A percentile compares a stretch with the other conserved stretches of the same genome.
These are phyloP conservation scores for Pseudozyma thailandica DNA, from an alignment of 1,284 basidiomycete genomes.

Conservation along the genomic window DNA sequence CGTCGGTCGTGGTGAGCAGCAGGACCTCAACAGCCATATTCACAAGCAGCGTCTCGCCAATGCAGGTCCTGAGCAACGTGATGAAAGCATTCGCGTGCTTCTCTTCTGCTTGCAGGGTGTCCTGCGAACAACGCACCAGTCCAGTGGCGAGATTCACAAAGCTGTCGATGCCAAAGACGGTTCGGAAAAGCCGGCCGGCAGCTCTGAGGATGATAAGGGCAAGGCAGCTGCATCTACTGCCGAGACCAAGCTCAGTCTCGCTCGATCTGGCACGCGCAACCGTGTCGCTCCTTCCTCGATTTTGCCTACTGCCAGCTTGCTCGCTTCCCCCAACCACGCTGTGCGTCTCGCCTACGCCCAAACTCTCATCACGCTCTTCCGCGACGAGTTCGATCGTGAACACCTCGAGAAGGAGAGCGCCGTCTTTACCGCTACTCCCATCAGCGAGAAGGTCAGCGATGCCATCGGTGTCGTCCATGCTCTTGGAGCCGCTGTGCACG, in stretches of 20 bases:
- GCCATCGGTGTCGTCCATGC: conserved; percentile 54
- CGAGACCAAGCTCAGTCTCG: conserved; percentile 31
- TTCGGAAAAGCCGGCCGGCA: conserved; percentile 1
- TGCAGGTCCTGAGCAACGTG: conserved; percentile 69
- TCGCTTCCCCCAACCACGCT: conserved; percentile 52
- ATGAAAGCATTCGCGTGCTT: conserved; percentile 79
- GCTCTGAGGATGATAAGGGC: conserved; percentile 37
- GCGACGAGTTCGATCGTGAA: conserved; percentile 46
- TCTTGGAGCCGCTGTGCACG: conserved; percentile 57
- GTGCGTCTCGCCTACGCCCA: conserved; percentile 59
- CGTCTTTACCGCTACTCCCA: conserved; percentile 33
- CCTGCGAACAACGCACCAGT: conserved; percentile 76
- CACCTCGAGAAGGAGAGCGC: conserved; percentile 22
- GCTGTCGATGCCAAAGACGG: conserved; percentile 33
- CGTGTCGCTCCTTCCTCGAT: conserved; percentile 47
- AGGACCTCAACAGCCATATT: conserved; percentile 41
- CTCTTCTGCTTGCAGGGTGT: conserved; percentile 79
- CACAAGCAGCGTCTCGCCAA: conserved; percentile 58
- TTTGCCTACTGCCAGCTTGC: conserved; percentile 47
- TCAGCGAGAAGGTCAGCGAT: conserved; percentile 46
- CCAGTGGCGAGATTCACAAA: conserved; percentile 67
- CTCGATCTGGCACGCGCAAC: conserved; percentile 53
- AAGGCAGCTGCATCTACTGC: conserved; percentile 23
- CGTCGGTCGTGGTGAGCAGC: conserved; percentile 39
- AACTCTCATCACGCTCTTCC: conserved; percentile 55